Base-by-base conservation (phyloP, 2,329 filamentous ascomycete species). In the Xylariaceae sp. region DNA sequence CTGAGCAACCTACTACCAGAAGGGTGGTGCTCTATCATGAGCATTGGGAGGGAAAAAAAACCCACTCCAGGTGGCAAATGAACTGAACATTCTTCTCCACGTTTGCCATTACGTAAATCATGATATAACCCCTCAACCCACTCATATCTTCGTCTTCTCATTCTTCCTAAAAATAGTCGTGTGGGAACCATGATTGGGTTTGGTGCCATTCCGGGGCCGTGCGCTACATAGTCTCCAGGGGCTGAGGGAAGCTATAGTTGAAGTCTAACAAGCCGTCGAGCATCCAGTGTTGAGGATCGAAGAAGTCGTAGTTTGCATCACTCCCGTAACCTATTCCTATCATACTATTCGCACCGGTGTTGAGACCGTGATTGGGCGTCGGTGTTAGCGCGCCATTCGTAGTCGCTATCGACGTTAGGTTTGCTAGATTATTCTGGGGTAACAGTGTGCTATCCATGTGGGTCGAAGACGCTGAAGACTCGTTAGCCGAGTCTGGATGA, bases 251-350 rank as follows among this genome's bases (percentile, higher is more conserved):
- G 10, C 79, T 81, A 69, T 88, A 92, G 61, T 90, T 90, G 70
- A 93, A 89, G 70, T 93, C 89, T 57, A 95, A 80, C 32, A 93
- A 79, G 14, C 90, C 90, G 71, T 97, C 93, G 57, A 97, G 78
- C 79, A 96, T 91, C 93, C 93, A 97, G 72, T 93, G 91, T 67
- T 96, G 81, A 1, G 93, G 91, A 74, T 96, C 92, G 69, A 96
- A 96, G 59, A 96, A 91, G 71, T 96, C 90, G 72, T 92, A 92
- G 65, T 86, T 89, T 9, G 85, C 83, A 52, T 89, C 83, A 62
- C 83, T 70, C 40, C 66, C 81, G 60, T 90, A 88, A 64, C 81
- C 80, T 60, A 84, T 73, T 26, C 77, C 76, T 21, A 84, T 75
- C 68, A 84, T 77, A 65, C 74, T 76, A 62, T 76, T 78, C 19